phyloP scores from a whole-genome alignment of 164 flowering plant genomes.

The Aristolochia californica region DNA sequence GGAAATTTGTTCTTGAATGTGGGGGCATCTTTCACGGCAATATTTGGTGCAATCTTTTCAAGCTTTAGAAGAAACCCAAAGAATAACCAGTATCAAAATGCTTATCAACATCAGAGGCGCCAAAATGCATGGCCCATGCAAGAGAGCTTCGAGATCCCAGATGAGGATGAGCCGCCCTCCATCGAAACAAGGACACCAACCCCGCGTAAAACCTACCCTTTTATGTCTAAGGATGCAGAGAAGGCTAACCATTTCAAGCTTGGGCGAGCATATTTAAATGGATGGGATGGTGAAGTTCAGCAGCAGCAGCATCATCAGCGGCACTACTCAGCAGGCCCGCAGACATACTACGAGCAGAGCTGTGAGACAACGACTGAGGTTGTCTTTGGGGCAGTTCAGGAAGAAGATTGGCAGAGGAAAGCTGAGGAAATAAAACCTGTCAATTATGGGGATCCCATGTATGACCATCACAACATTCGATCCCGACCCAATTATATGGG shows the following conservation, averaged over 20 bases:
- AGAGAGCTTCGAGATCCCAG: conserved; percentile 72
- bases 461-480: conserved; percentile 41
- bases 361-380: conserved; percentile 56
- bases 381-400: conserved; percentile 88
- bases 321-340: conserved; percentile 48
- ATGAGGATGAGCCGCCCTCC: conserved; percentile 84
- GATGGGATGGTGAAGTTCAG: conserved; percentile 50
- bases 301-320: conserved; percentile 33
- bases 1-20: conserved; percentile 45
- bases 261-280: conserved; percentile 42
- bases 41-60: conserved; percentile 57
- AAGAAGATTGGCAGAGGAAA: conserved; percentile 33
- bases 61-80: conserved; percentile 37
- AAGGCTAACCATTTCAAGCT: conserved; percentile 54
- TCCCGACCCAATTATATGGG: conserved; percentile 31
- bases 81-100: conserved; percentile 24
- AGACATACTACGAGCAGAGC: conserved; percentile 64
- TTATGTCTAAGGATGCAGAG: conserved; percentile 79
- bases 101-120: conserved; percentile 31
- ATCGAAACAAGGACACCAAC: conserved; percentile 73
- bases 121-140: conserved; percentile 61
- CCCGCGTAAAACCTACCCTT: conserved; percentile 74
- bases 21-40: conserved; percentile 37
- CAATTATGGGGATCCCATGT: conserved; percentile 40
- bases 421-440: conserved; percentile 49